Evolutionary conservation across 2,329 filamentous ascomycete genomes (phyloP).

Genomic region (Nigrospora oryzae): DNA sequence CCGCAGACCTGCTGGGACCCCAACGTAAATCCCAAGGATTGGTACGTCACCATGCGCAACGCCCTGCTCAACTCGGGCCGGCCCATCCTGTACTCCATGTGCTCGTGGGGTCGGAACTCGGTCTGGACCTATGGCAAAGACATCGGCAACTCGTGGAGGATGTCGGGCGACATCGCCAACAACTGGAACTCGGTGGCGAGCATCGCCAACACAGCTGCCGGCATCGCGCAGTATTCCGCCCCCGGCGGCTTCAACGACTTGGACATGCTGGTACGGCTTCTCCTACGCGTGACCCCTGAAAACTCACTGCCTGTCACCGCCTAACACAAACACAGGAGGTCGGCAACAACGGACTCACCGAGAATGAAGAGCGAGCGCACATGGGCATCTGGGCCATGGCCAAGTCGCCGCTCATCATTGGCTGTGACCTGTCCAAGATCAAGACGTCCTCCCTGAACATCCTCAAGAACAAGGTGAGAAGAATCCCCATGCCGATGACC

Average conservation of each 20-base stretch:
- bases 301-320: neutral
- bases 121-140: constrained; percentile 15
- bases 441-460: constrained; percentile 1
- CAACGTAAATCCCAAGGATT: neutral
- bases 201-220: constrained; percentile 15
- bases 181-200: constrained; percentile 20
- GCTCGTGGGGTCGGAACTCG: constrained; percentile 23
- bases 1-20: constrained; percentile 13
- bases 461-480: constrained; percentile 4
- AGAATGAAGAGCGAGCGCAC: constrained; percentile 4
- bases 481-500: neutral
- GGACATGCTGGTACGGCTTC: constrained; percentile 2
- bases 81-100: constrained; percentile 22
- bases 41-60: constrained; percentile 23
- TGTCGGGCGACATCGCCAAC: constrained; percentile 24
- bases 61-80: constrained; percentile 22
- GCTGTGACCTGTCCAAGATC: constrained; percentile 3
- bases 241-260: constrained; percentile 5
- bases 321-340: constrained; percentile 1
- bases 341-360: constrained; percentile 4
- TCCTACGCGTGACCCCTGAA: too few relatives aligned
- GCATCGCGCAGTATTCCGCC: neutral
- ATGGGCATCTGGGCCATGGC: constrained; percentile 4
- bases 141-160: constrained; percentile 23
- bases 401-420: constrained; percentile 4